phyloP scores from a whole-genome alignment of 306 rosid genomes.

The Lablab purpureus region DNA sequence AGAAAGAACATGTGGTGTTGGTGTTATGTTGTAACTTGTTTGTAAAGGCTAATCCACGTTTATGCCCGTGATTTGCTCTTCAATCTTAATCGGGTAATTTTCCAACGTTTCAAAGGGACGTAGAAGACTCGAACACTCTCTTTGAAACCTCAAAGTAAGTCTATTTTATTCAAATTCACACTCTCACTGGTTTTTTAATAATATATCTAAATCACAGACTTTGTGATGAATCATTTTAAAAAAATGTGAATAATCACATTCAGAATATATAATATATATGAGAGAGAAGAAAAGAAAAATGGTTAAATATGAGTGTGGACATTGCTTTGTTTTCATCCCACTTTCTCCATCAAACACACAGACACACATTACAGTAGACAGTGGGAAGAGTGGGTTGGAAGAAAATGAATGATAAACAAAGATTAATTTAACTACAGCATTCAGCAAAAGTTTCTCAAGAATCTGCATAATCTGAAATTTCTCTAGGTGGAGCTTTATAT shows the following conservation, averaged over 20 bases:
- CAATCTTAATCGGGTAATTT: not conserved
- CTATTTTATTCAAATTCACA: not conserved
- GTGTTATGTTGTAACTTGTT: not conserved
- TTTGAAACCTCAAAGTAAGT: not conserved
- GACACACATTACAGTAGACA: not conserved
- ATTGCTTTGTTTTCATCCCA: not conserved
- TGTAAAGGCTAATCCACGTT: slow-evolving; percentile 19
- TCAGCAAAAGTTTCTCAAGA: too few relatives aligned
- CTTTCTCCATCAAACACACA: not conserved
- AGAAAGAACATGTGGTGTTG: not conserved
- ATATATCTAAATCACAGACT: too few relatives aligned
- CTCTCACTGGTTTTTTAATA: too few relatives aligned
- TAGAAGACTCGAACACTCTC: not conserved
- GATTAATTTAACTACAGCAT: too few relatives aligned
- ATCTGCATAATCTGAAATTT: too few relatives aligned
- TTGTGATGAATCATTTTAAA: too few relatives aligned
- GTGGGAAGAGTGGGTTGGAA: not conserved
- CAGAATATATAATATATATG: too few relatives aligned
- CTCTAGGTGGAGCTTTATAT: too few relatives aligned
- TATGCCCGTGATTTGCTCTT: slow-evolving; percentile 40
- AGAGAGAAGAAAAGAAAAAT: not conserved
- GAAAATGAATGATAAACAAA: too few relatives aligned
- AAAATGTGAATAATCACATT: too few relatives aligned
- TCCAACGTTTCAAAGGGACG: not conserved
- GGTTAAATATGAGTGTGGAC: too few relatives aligned